phyloP scores from a whole-genome alignment of 2,329 filamentous ascomycete species.

The Coniochaeta hoffmannii region DNA sequence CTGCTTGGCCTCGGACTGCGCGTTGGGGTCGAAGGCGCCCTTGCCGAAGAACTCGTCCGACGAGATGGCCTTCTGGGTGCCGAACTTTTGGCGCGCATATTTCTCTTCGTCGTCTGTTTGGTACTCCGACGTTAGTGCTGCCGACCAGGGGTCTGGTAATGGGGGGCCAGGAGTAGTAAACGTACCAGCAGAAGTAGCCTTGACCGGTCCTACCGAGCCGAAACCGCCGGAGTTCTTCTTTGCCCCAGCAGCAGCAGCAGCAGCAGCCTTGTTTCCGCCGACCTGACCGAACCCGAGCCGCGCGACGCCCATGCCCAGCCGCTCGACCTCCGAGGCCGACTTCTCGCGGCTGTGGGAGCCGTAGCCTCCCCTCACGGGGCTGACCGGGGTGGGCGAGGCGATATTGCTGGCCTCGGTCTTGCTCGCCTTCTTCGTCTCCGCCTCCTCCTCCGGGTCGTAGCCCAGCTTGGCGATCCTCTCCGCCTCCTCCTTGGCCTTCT shows the following conservation, averaged over 20 bases:
- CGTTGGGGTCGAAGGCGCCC: slow-evolving; percentile 71
- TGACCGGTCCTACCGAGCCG: slow-evolving; percentile 72
- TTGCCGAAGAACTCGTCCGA: slow-evolving; percentile 98
- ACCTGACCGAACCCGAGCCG: slow-evolving; percentile 85
- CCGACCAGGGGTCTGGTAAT: neutral
- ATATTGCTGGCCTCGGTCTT: slow-evolving; percentile 46
- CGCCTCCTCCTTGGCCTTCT: slow-evolving; percentile 94
- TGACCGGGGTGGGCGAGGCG: slow-evolving; percentile 67
- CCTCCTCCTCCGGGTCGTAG: slow-evolving; percentile 88
- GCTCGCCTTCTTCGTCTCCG: slow-evolving; percentile 34
- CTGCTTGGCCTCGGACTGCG: slow-evolving; percentile 77
- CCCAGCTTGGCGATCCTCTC: slow-evolving; percentile 93
- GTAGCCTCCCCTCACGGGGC: slow-evolving; percentile 54
- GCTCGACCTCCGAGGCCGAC: slow-evolving; percentile 73
- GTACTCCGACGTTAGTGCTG: neutral
- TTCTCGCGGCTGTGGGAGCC: slow-evolving; percentile 53
- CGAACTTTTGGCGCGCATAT: slow-evolving; percentile 84
- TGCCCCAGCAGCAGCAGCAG: slow-evolving; percentile 42
- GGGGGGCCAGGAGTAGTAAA: slow-evolving; percentile 3
- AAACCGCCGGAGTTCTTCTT: slow-evolving; percentile 76
- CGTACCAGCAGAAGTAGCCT: slow-evolving; percentile 61
- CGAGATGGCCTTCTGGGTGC: slow-evolving; percentile 87
- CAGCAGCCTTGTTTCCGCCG: slow-evolving; percentile 52
- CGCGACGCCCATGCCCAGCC: slow-evolving; percentile 81
- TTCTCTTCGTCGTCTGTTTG: slow-evolving; percentile 63